Conservation (phyloP, 2,329 filamentous ascomycete genomes). For the Venturia oleaginea region DNA sequence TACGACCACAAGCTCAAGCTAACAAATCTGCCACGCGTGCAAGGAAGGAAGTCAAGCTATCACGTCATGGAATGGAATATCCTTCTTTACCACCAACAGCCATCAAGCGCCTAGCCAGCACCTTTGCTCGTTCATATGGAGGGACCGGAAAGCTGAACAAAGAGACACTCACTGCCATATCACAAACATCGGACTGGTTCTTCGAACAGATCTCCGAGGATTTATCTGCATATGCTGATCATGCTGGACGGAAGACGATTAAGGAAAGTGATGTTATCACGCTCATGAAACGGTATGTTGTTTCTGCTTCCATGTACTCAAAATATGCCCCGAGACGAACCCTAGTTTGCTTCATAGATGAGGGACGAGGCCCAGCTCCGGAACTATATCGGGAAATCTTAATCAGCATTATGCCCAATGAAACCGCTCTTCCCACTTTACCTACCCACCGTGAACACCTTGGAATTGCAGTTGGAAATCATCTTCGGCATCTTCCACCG, state of each 20-base stretch:
- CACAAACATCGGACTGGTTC: slow-evolving; percentile 80
- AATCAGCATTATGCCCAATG: too few relatives aligned
- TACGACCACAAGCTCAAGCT: slow-evolving; percentile 18
- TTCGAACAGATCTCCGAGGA: slow-evolving; percentile 83
- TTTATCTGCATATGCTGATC: slow-evolving; percentile 66
- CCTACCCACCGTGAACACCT: too few relatives aligned
- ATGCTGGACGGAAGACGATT: slow-evolving; percentile 75
- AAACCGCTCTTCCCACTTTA: too few relatives aligned
- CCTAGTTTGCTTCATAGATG: slow-evolving; percentile 16
- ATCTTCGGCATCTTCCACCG: too few relatives aligned
- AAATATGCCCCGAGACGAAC: neutral
- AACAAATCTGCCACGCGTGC: slow-evolving; percentile 20
- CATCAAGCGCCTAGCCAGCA: slow-evolving; percentile 63
- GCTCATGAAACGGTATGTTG: slow-evolving; percentile 69
- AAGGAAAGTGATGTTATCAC: slow-evolving; percentile 76
- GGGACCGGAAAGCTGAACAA: slow-evolving; percentile 61
- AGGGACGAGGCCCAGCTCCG: neutral
- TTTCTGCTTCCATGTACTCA: neutral
- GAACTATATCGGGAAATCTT: neutral
- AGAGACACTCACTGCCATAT: slow-evolving; percentile 64
- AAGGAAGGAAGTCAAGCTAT: slow-evolving; percentile 48
- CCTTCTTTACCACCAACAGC: slow-evolving; percentile 64
- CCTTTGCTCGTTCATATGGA: slow-evolving; percentile 59
- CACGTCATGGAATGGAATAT: slow-evolving; percentile 65
- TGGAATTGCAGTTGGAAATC: too few relatives aligned